These are phyloP conservation scores for Cyberlindnera japonica DNA, from an alignment of 805 yeast genomes.

Conservation along the genomic window DNA sequence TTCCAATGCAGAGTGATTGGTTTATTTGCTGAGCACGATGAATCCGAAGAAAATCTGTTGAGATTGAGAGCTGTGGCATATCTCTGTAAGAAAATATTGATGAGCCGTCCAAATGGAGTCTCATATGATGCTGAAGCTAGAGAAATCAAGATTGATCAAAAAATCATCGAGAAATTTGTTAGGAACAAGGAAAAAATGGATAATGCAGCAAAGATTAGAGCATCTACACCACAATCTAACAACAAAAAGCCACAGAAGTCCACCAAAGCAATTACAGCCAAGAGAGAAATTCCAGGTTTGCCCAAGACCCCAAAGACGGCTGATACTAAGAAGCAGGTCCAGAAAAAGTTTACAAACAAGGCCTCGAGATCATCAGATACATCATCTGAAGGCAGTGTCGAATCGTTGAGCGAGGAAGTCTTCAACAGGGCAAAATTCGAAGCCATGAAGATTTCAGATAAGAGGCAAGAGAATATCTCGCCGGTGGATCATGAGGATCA, in stretches of 20 bases:
- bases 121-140: constrained; percentile 20
- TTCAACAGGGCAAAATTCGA: constrained; percentile 1
- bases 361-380: neutral
- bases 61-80: constrained; percentile 35
- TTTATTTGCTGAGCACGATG: constrained; percentile 25
- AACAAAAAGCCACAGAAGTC: constrained; percentile 1
- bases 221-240: neutral
- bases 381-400: constrained; percentile 2
- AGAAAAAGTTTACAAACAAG: neutral
- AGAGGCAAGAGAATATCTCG: neutral
- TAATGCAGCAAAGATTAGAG: constrained; percentile 1
- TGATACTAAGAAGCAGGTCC: neutral
- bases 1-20: constrained; percentile 24
- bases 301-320: neutral
- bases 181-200: constrained; percentile 6
- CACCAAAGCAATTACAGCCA: constrained; percentile 1
- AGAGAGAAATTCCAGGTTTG: no score
- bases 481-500: neutral
- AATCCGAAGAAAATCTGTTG: constrained; percentile 29
- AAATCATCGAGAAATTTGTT: constrained; percentile 4
- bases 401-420: constrained; percentile 6
- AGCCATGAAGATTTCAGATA: neutral
- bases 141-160: constrained; percentile 17
- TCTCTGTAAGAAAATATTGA: constrained; percentile 29
- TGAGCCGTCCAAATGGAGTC: constrained; percentile 30